These are phyloP conservation scores for Inonotus hispidus DNA, from an alignment of 1,284 basidiomycete species.

Conservation along the genomic window DNA sequence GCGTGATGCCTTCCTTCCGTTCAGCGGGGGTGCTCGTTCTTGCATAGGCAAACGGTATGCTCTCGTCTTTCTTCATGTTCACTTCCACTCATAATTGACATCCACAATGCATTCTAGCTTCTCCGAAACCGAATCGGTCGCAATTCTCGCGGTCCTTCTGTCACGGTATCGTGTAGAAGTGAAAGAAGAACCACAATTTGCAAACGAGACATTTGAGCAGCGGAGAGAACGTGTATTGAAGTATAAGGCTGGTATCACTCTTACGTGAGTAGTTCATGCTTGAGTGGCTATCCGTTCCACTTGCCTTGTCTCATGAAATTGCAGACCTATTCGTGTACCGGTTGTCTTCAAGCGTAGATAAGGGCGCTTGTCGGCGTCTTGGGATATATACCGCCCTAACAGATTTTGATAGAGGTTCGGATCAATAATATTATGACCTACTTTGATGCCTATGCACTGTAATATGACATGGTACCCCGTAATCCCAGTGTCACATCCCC, in stretches of 20 bases:
- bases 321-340: slow-evolving; percentile 17
- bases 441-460: no score
- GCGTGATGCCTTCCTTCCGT: slow-evolving; percentile 47
- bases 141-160: slow-evolving; percentile 14
- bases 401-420: no score
- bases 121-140: slow-evolving; percentile 15
- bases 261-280: slow-evolving; percentile 22
- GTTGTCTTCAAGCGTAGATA: slow-evolving; percentile 15
- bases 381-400: no score
- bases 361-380: background rate
- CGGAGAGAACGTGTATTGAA: slow-evolving; percentile 26
- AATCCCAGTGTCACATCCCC: no score
- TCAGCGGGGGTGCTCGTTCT: slow-evolving; percentile 38
- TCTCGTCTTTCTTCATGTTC: background rate
- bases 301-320: background rate
- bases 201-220: slow-evolving; percentile 28
- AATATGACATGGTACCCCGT: no score
- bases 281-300: slow-evolving; percentile 1
- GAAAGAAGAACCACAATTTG: slow-evolving; percentile 29
- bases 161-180: slow-evolving; percentile 20
- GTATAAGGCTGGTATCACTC: slow-evolving; percentile 21
- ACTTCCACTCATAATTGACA: background rate
- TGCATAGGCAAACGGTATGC: slow-evolving; percentile 18
- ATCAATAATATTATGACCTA: no score
- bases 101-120: background rate